Evolutionary conservation across 495 filamentous ascomycete species (phyloP).

Genomic region (Daldinia childiae): DNA sequence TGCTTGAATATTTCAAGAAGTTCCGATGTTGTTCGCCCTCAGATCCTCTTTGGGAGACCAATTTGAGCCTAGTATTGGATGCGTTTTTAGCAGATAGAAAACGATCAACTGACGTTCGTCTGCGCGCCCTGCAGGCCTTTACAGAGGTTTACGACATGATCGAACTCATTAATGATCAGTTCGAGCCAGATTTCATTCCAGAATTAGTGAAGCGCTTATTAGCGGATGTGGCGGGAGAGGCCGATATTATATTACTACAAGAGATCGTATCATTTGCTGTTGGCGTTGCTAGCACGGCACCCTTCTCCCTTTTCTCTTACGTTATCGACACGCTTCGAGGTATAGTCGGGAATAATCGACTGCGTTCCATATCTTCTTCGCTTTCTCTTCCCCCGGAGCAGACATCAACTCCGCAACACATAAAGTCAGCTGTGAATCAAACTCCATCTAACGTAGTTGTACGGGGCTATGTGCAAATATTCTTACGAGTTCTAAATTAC

Average conservation of each 20-base stretch:
- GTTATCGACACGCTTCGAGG: constrained; percentile 60
- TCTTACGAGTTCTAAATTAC: constrained; percentile 66
- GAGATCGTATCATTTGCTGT: constrained; percentile 61
- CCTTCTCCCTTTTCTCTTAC: constrained; percentile 59
- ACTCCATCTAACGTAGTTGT: constrained; percentile 65
- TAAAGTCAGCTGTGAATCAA: constrained; percentile 46
- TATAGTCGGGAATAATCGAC: constrained; percentile 53
- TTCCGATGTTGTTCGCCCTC: constrained; percentile 76
- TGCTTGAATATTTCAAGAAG: constrained; percentile 68
- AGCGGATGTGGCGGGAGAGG: constrained; percentile 62
- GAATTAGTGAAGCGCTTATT: constrained; percentile 58
- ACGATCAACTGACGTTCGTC: constrained; percentile 72
- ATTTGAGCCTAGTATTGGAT: constrained; percentile 68
- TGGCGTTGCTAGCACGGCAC: constrained; percentile 59
- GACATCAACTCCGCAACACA: constrained; percentile 28
- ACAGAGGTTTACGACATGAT: constrained; percentile 73
- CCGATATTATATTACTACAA: constrained; percentile 62
- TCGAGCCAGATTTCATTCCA: constrained; percentile 55
- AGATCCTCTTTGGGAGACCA: constrained; percentile 70
- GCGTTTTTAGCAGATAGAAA: constrained; percentile 71
- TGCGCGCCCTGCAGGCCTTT: constrained; percentile 72
- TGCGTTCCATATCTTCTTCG: constrained; percentile 47
- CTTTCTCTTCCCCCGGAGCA: constrained; percentile 41
- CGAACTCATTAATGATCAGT: constrained; percentile 61
- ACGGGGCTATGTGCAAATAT: constrained; percentile 66